Base-by-base conservation (phyloP, 306 rosid species). In the Rubus idaeus region DNA sequence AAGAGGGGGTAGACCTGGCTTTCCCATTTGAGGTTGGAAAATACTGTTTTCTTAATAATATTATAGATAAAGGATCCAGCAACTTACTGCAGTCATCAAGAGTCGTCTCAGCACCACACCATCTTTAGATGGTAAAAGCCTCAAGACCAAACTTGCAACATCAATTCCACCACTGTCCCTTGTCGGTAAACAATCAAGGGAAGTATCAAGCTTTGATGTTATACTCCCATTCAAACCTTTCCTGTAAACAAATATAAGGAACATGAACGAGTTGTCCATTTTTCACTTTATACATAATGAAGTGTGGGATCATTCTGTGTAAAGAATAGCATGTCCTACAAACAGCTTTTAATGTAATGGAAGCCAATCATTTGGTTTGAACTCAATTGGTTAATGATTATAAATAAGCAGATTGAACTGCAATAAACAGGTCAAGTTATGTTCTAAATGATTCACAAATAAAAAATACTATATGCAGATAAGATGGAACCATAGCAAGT, bases 31-130 rank as follows among this genome's bases (percentile, higher is more conserved):
- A 70, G 10, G 37, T 50, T 49, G 61, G 52, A 8, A 71, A 18
- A 47, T n/a, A 30, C 23, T 17, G 18, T 70, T 20, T 5, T 46
- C 6, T 0, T 46, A 21, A 5, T 11, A 13, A 56, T 53, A 72
- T 55, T 4, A 52, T 50, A 40, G 21, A 21, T 56, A 41, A 21
- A 60, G 50, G 55, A 56, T 45, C 63, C 44, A 66, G 68, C 62
- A 76, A 90, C 98, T 90, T 80, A 95, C 98, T 8, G 90, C 97
- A 77, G 95, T 95, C 96, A 95, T 95, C 78, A 92, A 83, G 76
- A 95, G 98, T 83, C 98, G 89, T 88, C 98, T 88, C 70, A 95
- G 88, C 85, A 84, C 93, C 51, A 81, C 86, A 52, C 98, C 98
- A 47, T 95, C 96, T 77, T 88, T 89, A 68, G 98, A 95, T 46